Evolutionary conservation across 2,329 filamentous ascomycete species (phyloP).

Genomic region (Trichoderma hamatum): DNA sequence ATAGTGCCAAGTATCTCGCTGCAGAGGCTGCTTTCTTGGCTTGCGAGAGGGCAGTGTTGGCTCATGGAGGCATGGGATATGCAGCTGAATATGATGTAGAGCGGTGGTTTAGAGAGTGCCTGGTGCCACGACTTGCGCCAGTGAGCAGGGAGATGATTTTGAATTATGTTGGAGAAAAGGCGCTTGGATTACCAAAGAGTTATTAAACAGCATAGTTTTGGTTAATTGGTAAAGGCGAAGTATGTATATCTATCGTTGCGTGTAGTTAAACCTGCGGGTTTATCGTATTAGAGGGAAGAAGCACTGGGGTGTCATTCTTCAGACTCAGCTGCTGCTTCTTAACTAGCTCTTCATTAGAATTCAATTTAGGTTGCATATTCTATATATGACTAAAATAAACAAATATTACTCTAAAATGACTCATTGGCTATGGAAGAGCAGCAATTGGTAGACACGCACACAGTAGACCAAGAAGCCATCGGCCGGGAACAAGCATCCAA

Average conservation of each 20-base stretch:
- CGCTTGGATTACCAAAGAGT: slow-evolving; percentile 66
- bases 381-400: background rate
- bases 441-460: background rate
- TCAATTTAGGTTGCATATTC: background rate
- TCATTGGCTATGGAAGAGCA: background rate
- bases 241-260: background rate
- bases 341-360: background rate
- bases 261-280: background rate
- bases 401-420: background rate
- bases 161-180: slow-evolving; percentile 72
- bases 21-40: slow-evolving; percentile 66
- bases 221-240: background rate
- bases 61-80: slow-evolving; percentile 67
- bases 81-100: slow-evolving; percentile 68
- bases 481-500: slow-evolving; percentile 2
- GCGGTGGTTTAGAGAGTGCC: slow-evolving; percentile 65
- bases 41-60: slow-evolving; percentile 63
- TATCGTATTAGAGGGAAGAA: background rate
- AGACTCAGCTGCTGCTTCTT: background rate
- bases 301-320: background rate
- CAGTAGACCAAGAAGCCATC: background rate
- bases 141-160: slow-evolving; percentile 74
- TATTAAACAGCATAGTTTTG: slow-evolving; percentile 51
- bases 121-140: slow-evolving; percentile 66
- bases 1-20: slow-evolving; percentile 72